Conservation (phyloP, 768 basidiomycete genomes). For the Mycena capillaripes region DNA sequence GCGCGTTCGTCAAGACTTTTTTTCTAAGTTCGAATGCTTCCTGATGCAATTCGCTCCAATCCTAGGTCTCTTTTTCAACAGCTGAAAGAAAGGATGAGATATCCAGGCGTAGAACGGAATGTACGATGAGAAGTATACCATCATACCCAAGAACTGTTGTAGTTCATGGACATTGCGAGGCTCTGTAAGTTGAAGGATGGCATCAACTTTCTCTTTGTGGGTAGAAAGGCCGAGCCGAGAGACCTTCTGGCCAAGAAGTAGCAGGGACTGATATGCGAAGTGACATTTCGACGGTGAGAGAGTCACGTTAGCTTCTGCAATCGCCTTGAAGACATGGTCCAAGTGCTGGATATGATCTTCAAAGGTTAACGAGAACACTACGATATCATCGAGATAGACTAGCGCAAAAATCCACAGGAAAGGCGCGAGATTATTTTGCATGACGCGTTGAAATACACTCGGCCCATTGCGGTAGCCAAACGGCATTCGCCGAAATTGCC, state of each 20-base stretch:
- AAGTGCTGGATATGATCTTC: conserved; percentile 49
- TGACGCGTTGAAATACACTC: conserved; percentile 55
- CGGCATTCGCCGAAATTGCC: conserved; percentile 57
- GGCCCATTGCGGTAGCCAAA: conserved; percentile 55
- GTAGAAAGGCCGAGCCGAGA: too few species aligned
- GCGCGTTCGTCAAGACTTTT: conserved; percentile 44
- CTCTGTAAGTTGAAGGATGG: conserved; percentile 45
- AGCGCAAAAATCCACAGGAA: conserved; percentile 55
- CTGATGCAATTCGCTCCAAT: conserved; percentile 40
- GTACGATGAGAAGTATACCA: conserved; percentile 52
- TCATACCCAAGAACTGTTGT: too few species aligned
- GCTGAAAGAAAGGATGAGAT: conserved; percentile 47
- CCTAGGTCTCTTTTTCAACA: conserved; percentile 45
- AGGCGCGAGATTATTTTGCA: conserved; percentile 52
- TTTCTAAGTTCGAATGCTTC: conserved; percentile 46
- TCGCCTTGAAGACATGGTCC: conserved; percentile 45
- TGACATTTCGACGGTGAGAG: conserved; percentile 52
- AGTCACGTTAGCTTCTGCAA: conserved; percentile 45
- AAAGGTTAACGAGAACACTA: conserved; percentile 45
- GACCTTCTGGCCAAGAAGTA: conserved; percentile 55
- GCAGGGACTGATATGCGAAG: conserved; percentile 47
- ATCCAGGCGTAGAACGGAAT: conserved; percentile 52
- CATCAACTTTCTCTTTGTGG: conserved; percentile 52
- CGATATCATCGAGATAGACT: conserved; percentile 60
- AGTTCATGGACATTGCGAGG: conserved; percentile 44